Evolutionary conservation across 768 basidiomycete species (phyloP), one percentile per base, ranked within the genome.

Genomic region (Coprinellus micaceus): DNA sequence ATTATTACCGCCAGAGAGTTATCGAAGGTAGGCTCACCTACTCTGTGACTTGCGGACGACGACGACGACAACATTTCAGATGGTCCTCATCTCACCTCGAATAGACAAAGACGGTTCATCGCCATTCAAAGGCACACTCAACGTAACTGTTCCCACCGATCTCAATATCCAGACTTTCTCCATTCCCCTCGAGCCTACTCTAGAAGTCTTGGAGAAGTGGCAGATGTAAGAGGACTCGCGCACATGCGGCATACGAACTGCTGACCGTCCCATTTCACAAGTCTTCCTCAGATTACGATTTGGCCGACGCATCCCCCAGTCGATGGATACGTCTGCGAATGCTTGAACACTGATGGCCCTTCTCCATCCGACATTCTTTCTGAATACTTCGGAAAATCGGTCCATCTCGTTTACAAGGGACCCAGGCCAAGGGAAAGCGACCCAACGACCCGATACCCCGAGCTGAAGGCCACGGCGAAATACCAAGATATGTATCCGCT

Each of bases 401-500:
- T 88, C 0, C 76, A 85, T 57, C 74, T 92, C 50, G 73, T 86
- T 33, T 79, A 78, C 72, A 91, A 90, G 65, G 89, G 89, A 17
- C 80, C 82, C 1, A 67, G 67, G 10, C 73, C 76, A 25, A 83
- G 89, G 9, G 56, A 54, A 0, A 79, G 82, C 50, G 71, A 69
- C 24, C 76, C 84, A 10, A 85, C 87, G 2, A 25, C 53, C 5
- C 69, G 74, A 21, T 86, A 84, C 61, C 87, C 88, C 4, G 64
- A 78, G n/a, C 69, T 89, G 50, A 69, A 79, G 26, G 82, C 81
- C 2, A 79, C 76, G 13, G 71, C 81, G 4, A 72, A 78, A 57
- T 89, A 79, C 66, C 86, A 90, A 67, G 89, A 91, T 59, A 83
- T 81, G 53, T 91, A 82, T 64, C 89, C 89, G 1, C 62, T 92